These are phyloP conservation scores for Podila epicladia DNA, from an alignment of 192 early-diverging fungal genomes.

Conservation along the genomic window DNA sequence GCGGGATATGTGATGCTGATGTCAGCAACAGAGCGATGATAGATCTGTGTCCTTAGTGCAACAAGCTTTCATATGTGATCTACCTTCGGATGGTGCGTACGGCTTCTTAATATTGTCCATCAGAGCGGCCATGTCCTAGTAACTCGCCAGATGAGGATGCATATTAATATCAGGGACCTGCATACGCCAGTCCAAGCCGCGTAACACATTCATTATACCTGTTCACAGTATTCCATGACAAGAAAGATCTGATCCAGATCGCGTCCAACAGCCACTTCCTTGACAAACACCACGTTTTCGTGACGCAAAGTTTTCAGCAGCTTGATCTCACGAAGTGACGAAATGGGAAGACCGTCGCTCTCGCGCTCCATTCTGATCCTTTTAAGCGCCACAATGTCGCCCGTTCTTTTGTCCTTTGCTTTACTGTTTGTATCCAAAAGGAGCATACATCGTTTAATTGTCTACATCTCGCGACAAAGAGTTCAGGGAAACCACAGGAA, in stretches of 20 bases:
- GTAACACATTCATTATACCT: conserved; percentile 56
- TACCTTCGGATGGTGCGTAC: conserved; percentile 65
- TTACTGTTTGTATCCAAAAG: conserved; percentile 38
- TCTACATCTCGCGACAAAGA: too few relatives aligned
- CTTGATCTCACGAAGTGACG: conserved; percentile 94
- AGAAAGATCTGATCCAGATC: conserved; percentile 84
- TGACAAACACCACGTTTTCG: conserved; percentile 78
- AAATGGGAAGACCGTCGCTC: conserved; percentile 82
- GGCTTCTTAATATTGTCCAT: conserved; percentile 65
- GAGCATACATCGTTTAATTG: neutral
- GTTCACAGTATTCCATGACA: conserved; percentile 92
- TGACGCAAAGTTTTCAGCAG: conserved; percentile 88
- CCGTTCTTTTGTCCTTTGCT: conserved; percentile 62
- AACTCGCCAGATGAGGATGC: too few relatives aligned
- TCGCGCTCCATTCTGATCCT: conserved; percentile 63
- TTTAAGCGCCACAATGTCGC: conserved; percentile 58
- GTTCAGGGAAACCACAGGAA: neutral
- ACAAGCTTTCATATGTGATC: neutral
- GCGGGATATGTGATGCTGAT: conserved; percentile 5
- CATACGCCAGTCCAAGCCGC: too few relatives aligned
- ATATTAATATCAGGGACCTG: too few relatives aligned
- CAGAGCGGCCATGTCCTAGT: conserved; percentile 60
- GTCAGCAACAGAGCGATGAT: neutral
- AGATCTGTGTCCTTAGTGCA: neutral
- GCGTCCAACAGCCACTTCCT: conserved; percentile 76